Evolutionary conservation across 345 rosid genomes (phyloP), one percentile per base, ranked within the genome.

Genomic region (Eutrema heterophyllum): DNA sequence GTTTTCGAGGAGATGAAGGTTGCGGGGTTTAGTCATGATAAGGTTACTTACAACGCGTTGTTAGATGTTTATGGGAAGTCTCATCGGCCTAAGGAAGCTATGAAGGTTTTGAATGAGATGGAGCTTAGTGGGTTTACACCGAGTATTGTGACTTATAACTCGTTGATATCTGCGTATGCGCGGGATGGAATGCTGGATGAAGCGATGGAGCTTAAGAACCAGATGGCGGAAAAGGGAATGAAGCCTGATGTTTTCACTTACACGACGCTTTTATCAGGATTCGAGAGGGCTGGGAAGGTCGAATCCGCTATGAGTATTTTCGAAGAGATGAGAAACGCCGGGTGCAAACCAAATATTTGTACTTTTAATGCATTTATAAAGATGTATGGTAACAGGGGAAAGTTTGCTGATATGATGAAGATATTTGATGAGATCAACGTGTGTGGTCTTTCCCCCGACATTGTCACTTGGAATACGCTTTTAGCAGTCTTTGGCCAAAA

Each of bases 381-480:
- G 87, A 88, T 95, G 99, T 82, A 91, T 24, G 97, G 99, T 21
- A 83, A 88, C 77, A 78, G 97, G 62, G 97, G 97, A 15, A 91
- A 83, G 60, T 91, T 95, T 80, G 70, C 84, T 13, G 96, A 89
- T 70, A 91, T 95, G 97, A 89, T 95, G 97, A 90, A 83, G 86
- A 81, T 89, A 62, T 95, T 89, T 67, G 97, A 91, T 59, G 92
- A 91, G 81, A 91, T 95, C 64, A 86, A 85, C 68, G 50, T 55
- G 11, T 84, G 92, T 58, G 80, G 81, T 35, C 87, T 90, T 76
- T 68, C 82, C 12, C 96, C 97, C 0, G 92, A 95, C 54, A 88
- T 95, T 72, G 97, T 89, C 78, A 92, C 97, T 10, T 95, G 99
- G 99, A 95, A 91, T 62, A 91, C 97, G 7, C 84, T 95, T 30